Percentiles rank a stretch among this genome's conserved stretches.
Evolutionary conservation across 1,139 yeast genomes (phyloP).

Genomic region (Saccharomyces hybrid): DNA sequence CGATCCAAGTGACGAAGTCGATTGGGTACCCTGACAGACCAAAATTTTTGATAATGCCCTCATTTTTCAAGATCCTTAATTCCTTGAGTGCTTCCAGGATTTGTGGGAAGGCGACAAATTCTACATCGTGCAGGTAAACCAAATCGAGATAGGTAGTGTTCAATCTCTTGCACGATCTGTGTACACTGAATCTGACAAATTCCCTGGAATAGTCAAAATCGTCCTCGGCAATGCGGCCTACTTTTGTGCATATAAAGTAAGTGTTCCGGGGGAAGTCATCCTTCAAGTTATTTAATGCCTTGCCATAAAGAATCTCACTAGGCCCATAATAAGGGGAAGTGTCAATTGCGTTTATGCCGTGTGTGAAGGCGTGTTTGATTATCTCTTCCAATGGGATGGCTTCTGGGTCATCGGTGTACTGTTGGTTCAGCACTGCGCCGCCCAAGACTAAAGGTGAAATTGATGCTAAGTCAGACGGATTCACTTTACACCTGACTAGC

Average conservation of each 20-base stretch:
- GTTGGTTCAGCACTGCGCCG: slow-evolving; percentile 79
- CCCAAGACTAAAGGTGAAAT: slow-evolving; percentile 61
- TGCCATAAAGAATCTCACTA: slow-evolving; percentile 68
- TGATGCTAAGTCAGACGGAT: not conserved
- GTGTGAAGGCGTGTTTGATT: slow-evolving; percentile 50
- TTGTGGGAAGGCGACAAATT: slow-evolving; percentile 54
- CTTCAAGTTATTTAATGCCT: slow-evolving; percentile 41
- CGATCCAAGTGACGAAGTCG: slow-evolving; percentile 49
- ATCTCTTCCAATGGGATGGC: slow-evolving; percentile 51
- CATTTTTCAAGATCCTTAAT: slow-evolving; percentile 49
- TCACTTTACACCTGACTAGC: not conserved
- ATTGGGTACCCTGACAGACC: slow-evolving; percentile 91
- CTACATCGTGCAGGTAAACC: slow-evolving; percentile 84
- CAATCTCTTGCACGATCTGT: slow-evolving; percentile 58
- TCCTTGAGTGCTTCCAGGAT: slow-evolving; percentile 58
- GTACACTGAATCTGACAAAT: slow-evolving; percentile 55
- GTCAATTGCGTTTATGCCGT: slow-evolving; percentile 74
- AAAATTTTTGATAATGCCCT: slow-evolving; percentile 56
- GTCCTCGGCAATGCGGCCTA: slow-evolving; percentile 62
- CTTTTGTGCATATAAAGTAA: slow-evolving; percentile 76
- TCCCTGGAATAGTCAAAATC: slow-evolving; percentile 68
- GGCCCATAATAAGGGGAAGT: slow-evolving; percentile 94
- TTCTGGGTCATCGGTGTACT: slow-evolving; percentile 62
- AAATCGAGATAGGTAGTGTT: slow-evolving; percentile 65
- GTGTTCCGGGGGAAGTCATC: slow-evolving; percentile 50